Conservation (phyloP, 2,329 filamentous ascomycete species). For the Sarocladium brachiariae region DNA sequence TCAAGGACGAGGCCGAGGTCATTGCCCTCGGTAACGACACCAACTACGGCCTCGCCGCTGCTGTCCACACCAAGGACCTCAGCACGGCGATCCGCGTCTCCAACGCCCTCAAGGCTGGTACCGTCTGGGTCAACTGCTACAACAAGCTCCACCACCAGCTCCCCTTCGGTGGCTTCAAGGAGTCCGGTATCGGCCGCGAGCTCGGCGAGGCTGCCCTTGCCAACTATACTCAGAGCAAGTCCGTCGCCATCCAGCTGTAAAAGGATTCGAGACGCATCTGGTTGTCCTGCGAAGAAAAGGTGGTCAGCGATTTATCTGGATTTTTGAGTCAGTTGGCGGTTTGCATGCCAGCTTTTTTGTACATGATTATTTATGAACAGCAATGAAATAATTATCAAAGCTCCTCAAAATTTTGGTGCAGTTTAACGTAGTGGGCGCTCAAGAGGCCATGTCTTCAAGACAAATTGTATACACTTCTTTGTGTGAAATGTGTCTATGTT, state of each 20-base stretch:
- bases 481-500: too few relatives aligned
- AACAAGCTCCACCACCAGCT: constrained; percentile 65
- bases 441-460: too few relatives aligned
- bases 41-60: constrained; percentile 71
- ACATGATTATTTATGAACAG: constrained; percentile 1
- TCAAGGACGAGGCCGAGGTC: constrained; percentile 70
- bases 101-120: constrained; percentile 64
- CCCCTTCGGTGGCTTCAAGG: constrained; percentile 70
- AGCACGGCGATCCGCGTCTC: constrained; percentile 72
- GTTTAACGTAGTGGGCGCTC: too few relatives aligned
- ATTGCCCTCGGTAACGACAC: constrained; percentile 66
- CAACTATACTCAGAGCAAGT: constrained; percentile 65
- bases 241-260: constrained; percentile 44
- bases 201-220: constrained; percentile 59
- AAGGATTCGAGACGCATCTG: neutral
- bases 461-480: too few relatives aligned
- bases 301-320: constrained; percentile 1
- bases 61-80: constrained; percentile 70
- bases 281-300: neutral
- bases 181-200: constrained; percentile 72
- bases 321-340: neutral
- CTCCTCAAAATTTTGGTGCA: too few relatives aligned
- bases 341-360: neutral
- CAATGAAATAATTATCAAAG: too few relatives aligned
- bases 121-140: constrained; percentile 44